Conservation (phyloP, 1,139 yeast genomes). For the Candida mesenterica region DNA sequence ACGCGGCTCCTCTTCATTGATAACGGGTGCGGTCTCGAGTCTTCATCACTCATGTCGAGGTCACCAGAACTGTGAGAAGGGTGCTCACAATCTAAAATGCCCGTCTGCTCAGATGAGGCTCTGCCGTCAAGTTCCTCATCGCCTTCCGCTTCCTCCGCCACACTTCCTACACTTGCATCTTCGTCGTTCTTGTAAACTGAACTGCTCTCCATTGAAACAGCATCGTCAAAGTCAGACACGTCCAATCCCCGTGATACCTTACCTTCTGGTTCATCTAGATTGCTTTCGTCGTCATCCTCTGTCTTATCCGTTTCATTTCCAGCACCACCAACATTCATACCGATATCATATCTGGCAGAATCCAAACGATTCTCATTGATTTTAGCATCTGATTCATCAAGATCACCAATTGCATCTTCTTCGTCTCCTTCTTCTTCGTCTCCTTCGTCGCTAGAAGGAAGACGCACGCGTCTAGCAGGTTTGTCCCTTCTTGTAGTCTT, state of each 20-base stretch:
- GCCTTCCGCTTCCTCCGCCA: constrained; percentile 15
- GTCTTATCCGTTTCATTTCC: not conserved
- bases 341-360: not conserved
- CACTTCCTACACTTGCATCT: constrained; percentile 4
- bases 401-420: constrained; percentile 18
- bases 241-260: constrained; percentile 14
- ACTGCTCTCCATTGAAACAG: constrained; percentile 17
- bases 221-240: constrained; percentile 20
- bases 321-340: not conserved
- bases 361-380: not conserved
- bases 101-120: too few relatives aligned
- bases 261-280: constrained; percentile 21
- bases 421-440: constrained; percentile 12
- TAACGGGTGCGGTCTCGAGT: constrained; percentile 4
- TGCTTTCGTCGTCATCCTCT: constrained; percentile 24
- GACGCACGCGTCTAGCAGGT: not conserved
- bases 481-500: constrained; percentile 2
- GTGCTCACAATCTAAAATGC: too few relatives aligned
- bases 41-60: constrained; percentile 8
- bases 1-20: constrained; percentile 7
- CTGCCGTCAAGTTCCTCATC: constrained; percentile 3
- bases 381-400: too few relatives aligned
- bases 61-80: too few relatives aligned
- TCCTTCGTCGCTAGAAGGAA: too few relatives aligned
- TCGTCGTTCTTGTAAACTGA: constrained; percentile 14